A percentile compares a stretch with the other conserved stretches of the same genome.
Conservation (phyloP, 129 eudicot species). For the Lactuca sativa region DNA sequence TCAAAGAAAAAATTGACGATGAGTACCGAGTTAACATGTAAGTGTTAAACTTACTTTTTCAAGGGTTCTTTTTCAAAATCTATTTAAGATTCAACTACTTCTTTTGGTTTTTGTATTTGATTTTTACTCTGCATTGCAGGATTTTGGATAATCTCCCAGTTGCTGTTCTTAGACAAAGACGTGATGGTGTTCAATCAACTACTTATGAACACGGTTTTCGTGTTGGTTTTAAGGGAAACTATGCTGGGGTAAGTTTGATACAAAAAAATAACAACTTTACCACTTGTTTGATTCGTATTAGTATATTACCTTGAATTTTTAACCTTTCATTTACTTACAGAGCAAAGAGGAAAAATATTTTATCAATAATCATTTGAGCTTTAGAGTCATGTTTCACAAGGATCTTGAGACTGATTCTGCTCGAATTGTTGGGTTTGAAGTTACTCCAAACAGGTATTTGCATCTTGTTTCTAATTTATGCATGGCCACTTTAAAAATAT, state of each 20-base stretch:
- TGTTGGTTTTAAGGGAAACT: constrained; percentile 93
- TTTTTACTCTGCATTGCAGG: constrained; percentile 44
- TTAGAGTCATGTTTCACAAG: constrained; percentile 93
- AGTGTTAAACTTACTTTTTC: constrained; percentile 15
- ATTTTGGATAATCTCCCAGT: constrained; percentile 90
- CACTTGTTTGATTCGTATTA: not conserved
- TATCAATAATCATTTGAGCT: constrained; percentile 88
- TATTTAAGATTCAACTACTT: not conserved
- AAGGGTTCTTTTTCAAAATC: not conserved
- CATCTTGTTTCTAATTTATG: not conserved
- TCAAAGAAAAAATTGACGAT: constrained; percentile 90
- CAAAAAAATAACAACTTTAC: not conserved
- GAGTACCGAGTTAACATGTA: constrained; percentile 95
- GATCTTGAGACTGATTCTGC: constrained; percentile 86
- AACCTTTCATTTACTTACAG: constrained; percentile 38
- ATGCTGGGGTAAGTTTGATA: constrained; percentile 77
- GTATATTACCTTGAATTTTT: not conserved
- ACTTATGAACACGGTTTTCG: constrained; percentile 96
- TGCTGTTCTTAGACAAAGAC: constrained; percentile 90
- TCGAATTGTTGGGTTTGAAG: constrained; percentile 96
- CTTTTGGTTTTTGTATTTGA: not conserved
- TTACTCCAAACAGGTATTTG: constrained; percentile 85
- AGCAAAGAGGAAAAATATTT: constrained; percentile 91
- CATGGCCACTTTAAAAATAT: not conserved
- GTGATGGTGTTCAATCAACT: constrained; percentile 71